Percentiles rank a stretch among this genome's conserved stretches.
These are phyloP conservation scores for Vitis hybrid DNA, from an alignment of 177 flowering plant genomes.

Conservation along the genomic window DNA sequence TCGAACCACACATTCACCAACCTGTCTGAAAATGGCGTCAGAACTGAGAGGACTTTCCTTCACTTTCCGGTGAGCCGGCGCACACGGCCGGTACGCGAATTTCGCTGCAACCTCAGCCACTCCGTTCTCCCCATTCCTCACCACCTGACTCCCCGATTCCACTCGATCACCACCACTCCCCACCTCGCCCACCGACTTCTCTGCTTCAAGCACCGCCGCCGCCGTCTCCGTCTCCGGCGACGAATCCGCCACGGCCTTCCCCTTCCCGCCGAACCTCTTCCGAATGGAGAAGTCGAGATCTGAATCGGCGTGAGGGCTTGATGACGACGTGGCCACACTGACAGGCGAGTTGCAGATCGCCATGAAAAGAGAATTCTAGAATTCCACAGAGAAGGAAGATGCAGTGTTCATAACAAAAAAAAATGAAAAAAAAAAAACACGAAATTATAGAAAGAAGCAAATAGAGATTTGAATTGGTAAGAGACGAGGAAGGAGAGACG, in stretches of 20 bases:
- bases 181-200: conserved; percentile 3
- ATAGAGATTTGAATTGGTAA: too few relatives aligned
- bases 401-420: neutral
- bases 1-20: conserved; percentile 7
- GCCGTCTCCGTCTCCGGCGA: neutral
- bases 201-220: neutral
- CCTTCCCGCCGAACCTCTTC: conserved; percentile 16
- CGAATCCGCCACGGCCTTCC: neutral
- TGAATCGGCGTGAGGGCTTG: conserved; percentile 12
- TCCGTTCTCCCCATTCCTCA: conserved; percentile 12
- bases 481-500: too few relatives aligned
- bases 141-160: conserved; percentile 3
- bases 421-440: neutral
- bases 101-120: conserved; percentile 27
- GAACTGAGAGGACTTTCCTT: conserved; percentile 95
- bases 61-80: conserved; percentile 72
- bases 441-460: too few relatives aligned
- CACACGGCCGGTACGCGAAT: conserved; percentile 57
- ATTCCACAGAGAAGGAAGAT: neutral
- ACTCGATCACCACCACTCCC: conserved; percentile 12
- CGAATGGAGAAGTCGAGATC: conserved; percentile 27
- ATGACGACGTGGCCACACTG: neutral
- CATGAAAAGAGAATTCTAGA: conserved; percentile 12
- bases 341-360: conserved; percentile 24
- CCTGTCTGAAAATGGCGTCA: conserved; percentile 86